A percentile compares a stretch with the other conserved stretches of the same genome.
phyloP scores from a whole-genome alignment of 1,284 basidiomycete species.

The Malassezia equina region DNA sequence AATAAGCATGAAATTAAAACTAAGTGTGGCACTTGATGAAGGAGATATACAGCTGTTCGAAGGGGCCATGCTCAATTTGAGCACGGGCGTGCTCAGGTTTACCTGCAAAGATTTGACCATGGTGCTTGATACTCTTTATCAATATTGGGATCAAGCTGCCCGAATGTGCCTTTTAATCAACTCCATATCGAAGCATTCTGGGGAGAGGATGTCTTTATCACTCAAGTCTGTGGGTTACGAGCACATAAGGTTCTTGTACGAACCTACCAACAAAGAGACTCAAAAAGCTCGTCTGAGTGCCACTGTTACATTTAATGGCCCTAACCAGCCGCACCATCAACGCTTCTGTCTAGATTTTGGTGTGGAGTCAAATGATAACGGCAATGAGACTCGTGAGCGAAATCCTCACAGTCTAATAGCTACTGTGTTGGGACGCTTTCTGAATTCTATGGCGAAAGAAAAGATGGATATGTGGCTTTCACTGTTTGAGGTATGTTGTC shows the following conservation, averaged over 20 bases:
- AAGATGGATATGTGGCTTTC: neutral
- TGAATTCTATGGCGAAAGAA: neutral
- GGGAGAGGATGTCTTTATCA: neutral
- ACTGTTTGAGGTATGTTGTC: slow-evolving; percentile 1
- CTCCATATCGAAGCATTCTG: neutral
- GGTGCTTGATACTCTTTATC: neutral
- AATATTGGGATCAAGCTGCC: slow-evolving; percentile 9
- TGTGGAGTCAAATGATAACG: neutral
- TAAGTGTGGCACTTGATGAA: neutral
- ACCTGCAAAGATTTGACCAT: neutral
- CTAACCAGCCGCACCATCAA: neutral
- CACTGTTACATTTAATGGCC: neutral
- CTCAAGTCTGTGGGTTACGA: neutral
- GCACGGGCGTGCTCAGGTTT: neutral
- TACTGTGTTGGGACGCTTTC: neutral
- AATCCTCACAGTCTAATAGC: slow-evolving; percentile 9
- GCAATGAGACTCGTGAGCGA: neutral
- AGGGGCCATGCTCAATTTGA: neutral
- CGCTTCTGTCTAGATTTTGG: neutral
- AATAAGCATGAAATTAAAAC: slow-evolving; percentile 1
- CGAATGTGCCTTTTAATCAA: slow-evolving; percentile 9
- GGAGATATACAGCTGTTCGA: neutral
- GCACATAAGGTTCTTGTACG: neutral
- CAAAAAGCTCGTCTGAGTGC: neutral
- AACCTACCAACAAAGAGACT: neutral